Evolutionary conservation across 441 rosid genomes (phyloP).

Genomic region (Gossypium gossypioides): DNA sequence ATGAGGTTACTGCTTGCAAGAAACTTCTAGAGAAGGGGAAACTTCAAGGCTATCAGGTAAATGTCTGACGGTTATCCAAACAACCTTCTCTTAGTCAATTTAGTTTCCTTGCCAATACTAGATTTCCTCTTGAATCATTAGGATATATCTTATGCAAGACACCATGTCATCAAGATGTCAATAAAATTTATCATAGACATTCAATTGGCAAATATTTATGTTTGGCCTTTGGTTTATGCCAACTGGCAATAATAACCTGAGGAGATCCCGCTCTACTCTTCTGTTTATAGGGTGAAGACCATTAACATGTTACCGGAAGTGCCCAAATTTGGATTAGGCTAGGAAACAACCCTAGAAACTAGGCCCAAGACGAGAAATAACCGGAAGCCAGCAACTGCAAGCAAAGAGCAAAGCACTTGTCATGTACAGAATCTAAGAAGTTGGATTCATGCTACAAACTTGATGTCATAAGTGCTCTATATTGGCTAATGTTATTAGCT

Average conservation of each 20-base stretch:
- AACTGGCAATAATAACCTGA: not conserved
- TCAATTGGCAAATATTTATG: not conserved
- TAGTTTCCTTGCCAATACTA: not conserved
- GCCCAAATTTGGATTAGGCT: not conserved
- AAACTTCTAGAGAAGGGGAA: constrained; percentile 72
- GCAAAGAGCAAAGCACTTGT: not conserved
- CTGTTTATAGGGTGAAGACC: not conserved
- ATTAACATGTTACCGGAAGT: not conserved
- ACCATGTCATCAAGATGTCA: not conserved
- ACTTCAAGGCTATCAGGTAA: constrained; percentile 88
- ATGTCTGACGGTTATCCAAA: constrained; percentile 15
- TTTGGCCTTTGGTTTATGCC: constrained; percentile 11
- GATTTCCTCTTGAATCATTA: not conserved
- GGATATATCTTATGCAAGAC: not conserved
- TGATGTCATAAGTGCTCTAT: not conserved
- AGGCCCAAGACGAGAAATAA: not conserved
- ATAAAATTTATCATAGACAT: not conserved
- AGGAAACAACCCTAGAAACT: not conserved
- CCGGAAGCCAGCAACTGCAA: not conserved
- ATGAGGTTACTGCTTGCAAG: constrained; percentile 89
- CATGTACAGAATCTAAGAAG: not conserved
- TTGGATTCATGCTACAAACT: not conserved
- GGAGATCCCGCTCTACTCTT: not conserved
- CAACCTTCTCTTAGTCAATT: not conserved
- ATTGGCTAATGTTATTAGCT: not conserved